Evolutionary conservation across 176 grass and related monocot species (phyloP), one percentile per base, ranked within the genome.

Genomic region (Oryza punctata): DNA sequence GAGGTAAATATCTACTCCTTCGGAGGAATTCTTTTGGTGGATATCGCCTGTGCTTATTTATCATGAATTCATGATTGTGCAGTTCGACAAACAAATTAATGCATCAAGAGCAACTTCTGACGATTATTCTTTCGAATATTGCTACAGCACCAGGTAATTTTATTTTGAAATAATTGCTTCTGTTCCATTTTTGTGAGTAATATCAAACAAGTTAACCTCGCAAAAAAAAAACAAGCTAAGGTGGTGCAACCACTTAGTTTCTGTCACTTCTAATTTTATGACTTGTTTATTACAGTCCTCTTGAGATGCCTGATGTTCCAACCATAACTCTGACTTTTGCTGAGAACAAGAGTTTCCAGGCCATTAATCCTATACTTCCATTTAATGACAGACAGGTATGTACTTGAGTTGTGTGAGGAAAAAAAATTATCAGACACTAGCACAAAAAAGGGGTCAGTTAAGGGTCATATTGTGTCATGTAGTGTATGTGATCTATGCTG

Each of bases 21-120:
- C 50, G 6, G 63, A 75, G 23, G 5, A 49, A 32, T 65, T 64
- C 67, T 13, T 47, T 33, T 60, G 4, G 29, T 85, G 7, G 49
- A 67, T 72, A 84, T 57, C 74, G 78, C 77, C 13, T 12, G 50
- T 52, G 66, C 77, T 92, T 70, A 86, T 66, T 84, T 70, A 38
- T 64, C 83, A 78, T 66, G 85, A 78, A 63, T 76, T 67, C 85
- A 77, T 67, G 83, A 78, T 72, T 77, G 26, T 86, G 49, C 94
- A 99, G 93, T 99, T 99, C 81, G 80, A 96, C 84, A 90, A 79
- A 75, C 96, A 96, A 89, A 84, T 96, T 63, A 94, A 92, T 85
- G 82, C 83, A 88, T 77, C 93, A 54, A 90, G 85, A 87, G 68
- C 82, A 74, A 40, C 67, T 41, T 81, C 38, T 59, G 83, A 82